Base-by-base conservation (phyloP, 75 land plant genomes). In the Pinus tabuliformis region DNA sequence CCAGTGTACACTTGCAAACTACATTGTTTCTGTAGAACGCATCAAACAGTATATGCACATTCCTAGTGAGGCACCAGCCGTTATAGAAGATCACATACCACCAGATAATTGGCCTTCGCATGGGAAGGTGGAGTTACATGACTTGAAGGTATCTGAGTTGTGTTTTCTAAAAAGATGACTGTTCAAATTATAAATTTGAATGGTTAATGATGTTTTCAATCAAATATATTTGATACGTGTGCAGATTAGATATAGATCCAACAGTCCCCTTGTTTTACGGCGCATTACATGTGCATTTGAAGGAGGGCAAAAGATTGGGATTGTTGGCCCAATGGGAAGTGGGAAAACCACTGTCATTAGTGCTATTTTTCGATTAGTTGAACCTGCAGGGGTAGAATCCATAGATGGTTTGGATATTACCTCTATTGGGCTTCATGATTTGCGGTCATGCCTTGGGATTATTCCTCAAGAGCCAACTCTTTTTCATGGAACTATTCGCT, bases 251-350 rank as follows among this genome's bases (percentile, higher is more conserved):
- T 93, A 93, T 74, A 78, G 95, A 33, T 83, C 83, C 0, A 81
- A 91, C 59, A 42, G 86, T 17, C 93, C 95, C 5, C 88, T 93
- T 52, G 88, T 93, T 20, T 91, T 93, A 68, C 79, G 64, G 1
- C 92, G 95, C 16, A 85, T 90, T 42, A 90, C 72, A 33, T 92
- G 95, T 74, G 84, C 85, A 72, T 82, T 92, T 84, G 90, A 85
- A 72, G 87, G 84, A 20, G 87, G 89, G 58, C 81, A 86, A 24
- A 77, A 84, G 61, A 74, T 83, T 22, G 88, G 90, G 12, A 66
- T 88, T 28, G 89, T 82, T 18, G 85, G 89, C 5, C 85, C 82
- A 37, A 86, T 87, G 16, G 90, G 90, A 54, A 85, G 88, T 66
- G 90, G 90, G 52, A 88, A 88, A 61, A 82, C 90, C n/a, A 88